A percentile compares a stretch with the other conserved stretches of the same genome.
Evolutionary conservation across 805 yeast species (phyloP).

Genomic region (Wickerhamiella musiphila): DNA sequence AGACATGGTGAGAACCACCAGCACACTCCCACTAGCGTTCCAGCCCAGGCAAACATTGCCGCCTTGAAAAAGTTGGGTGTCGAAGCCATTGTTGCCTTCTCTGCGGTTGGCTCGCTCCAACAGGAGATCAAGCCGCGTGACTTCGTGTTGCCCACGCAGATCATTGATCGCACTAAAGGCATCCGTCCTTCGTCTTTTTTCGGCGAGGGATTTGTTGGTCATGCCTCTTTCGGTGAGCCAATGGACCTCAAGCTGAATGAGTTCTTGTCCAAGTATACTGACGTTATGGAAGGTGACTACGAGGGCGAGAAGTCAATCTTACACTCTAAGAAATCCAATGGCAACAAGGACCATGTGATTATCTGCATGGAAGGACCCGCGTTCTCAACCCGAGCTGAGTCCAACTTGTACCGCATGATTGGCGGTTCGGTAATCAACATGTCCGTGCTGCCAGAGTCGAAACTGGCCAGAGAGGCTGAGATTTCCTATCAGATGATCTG

Average conservation of each 20-base stretch:
- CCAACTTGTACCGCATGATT: constrained; percentile 66
- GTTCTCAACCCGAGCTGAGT: constrained; percentile 92
- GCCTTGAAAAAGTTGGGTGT: constrained; percentile 82
- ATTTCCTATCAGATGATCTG: constrained; percentile 94
- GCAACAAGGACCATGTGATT: constrained; percentile 60
- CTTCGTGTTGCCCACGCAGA: constrained; percentile 90
- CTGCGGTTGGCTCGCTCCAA: constrained; percentile 92
- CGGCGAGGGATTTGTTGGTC: constrained; percentile 88
- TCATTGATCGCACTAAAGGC: constrained; percentile 94
- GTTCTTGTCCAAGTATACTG: constrained; percentile 33
- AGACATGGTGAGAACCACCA: constrained; percentile 90
- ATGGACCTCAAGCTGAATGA: constrained; percentile 61
- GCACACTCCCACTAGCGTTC: constrained; percentile 80
- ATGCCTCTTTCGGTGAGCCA: constrained; percentile 95
- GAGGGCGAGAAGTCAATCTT: constrained; percentile 38
- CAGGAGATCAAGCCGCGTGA: constrained; percentile 84
- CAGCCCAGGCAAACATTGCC: constrained; percentile 86
- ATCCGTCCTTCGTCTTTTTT: constrained; percentile 78
- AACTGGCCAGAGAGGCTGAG: constrained; percentile 94
- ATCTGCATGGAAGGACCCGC: constrained; percentile 99
- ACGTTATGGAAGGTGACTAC: constrained; percentile 15
- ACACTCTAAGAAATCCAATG: constrained; percentile 44
- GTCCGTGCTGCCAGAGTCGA: constrained; percentile 95
- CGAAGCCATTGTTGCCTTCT: constrained; percentile 74
- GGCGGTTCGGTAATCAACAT: constrained; percentile 94